Percentiles rank a stretch among this genome's conserved stretches.
Conservation (phyloP, 2,329 filamentous ascomycete genomes). For the Fusarium odoratissimum region DNA sequence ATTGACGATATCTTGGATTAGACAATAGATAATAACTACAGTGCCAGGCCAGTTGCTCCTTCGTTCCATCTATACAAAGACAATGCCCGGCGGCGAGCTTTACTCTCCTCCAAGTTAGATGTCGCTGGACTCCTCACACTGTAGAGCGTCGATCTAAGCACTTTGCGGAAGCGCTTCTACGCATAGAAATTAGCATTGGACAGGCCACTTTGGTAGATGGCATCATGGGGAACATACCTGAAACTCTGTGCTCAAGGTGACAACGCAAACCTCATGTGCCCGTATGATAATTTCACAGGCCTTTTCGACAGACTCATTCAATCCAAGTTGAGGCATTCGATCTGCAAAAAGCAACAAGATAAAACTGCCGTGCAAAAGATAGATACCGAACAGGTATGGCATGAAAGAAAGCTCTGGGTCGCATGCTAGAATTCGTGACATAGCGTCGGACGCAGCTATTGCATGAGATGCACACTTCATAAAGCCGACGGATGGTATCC, state of each 20-base stretch:
- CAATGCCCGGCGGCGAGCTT: background rate
- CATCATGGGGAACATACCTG: background rate
- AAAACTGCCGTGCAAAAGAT: background rate
- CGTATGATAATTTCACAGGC: constrained; percentile 1
- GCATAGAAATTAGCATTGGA: fast-evolving
- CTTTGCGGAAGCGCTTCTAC: background rate
- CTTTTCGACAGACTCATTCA: background rate
- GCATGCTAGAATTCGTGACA: background rate
- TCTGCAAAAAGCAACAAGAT: background rate
- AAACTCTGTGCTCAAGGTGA: background rate
- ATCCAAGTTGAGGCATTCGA: background rate
- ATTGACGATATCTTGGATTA: too few species aligned
- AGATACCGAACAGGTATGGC: background rate
- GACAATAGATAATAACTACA: background rate
- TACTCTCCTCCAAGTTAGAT: background rate
- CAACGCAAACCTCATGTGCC: background rate
- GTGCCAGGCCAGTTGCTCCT: background rate
- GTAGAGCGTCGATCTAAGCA: background rate
- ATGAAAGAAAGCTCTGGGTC: background rate
- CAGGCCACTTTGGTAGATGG: fast-evolving
- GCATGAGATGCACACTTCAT: constrained; percentile 4
- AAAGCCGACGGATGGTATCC: background rate
- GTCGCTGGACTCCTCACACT: background rate
- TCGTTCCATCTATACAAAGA: constrained; percentile 1
- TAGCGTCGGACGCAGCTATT: background rate